These are phyloP conservation scores for Graphilbum ipis-grandicollis DNA, from an alignment of 2,329 filamentous ascomycete species.

Conservation along the genomic window DNA sequence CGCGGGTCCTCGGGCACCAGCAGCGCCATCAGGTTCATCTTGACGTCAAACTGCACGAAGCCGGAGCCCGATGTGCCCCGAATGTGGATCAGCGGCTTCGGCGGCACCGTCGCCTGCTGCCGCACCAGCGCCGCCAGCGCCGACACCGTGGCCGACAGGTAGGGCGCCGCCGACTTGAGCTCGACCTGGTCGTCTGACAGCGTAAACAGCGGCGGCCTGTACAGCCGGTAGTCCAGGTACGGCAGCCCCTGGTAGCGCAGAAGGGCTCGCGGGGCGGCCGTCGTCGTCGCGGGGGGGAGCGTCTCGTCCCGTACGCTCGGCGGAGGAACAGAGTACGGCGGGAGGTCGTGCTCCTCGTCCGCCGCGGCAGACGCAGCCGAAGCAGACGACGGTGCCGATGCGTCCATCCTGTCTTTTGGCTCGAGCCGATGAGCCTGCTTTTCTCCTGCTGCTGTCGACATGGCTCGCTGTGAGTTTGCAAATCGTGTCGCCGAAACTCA, in stretches of 20 bases:
- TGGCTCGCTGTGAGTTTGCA: no score
- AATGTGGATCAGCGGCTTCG: constrained; percentile 35
- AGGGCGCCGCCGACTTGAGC: constrained; percentile 28
- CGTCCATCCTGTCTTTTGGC: no score
- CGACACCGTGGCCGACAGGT: constrained; percentile 26
- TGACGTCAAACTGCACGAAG: constrained; percentile 36
- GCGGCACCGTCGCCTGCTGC: constrained; percentile 31
- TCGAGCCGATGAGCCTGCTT: no score
- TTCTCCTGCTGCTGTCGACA: no score
- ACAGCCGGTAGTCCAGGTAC: constrained; percentile 31
- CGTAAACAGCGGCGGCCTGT: constrained; percentile 32
- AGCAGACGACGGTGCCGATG: no score
- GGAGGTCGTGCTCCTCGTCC: neutral
- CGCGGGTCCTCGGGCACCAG: constrained; percentile 28
- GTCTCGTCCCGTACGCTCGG: neutral
- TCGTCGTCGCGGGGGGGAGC: constrained; percentile 1
- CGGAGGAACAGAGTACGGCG: neutral
- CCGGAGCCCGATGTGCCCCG: constrained; percentile 27
- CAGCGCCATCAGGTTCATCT: constrained; percentile 35
- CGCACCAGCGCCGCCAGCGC: constrained; percentile 29
- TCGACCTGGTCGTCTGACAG: constrained; percentile 29
- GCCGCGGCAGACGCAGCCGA: constrained; percentile 1
- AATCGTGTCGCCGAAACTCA: no score
- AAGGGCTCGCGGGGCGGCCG: constrained; percentile 2
- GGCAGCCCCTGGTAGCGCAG: constrained; percentile 29